These are phyloP conservation scores for Pseudoturritis turrita DNA, from an alignment of 345 rosid species.

Conservation along the genomic window DNA sequence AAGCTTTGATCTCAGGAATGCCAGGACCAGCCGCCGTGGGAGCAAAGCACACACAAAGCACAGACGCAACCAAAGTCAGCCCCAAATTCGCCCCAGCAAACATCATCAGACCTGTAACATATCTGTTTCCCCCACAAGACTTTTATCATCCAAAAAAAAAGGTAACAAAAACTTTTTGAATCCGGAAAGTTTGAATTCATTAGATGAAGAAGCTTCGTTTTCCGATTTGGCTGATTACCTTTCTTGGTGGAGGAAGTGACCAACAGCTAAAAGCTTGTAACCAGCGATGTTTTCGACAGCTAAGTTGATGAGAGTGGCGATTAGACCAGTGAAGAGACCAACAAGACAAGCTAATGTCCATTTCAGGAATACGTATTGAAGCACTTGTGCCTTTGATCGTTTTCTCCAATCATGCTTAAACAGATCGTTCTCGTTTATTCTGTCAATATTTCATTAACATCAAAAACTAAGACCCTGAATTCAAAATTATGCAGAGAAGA, in stretches of 20 bases:
- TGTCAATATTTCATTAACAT: constrained; percentile 25
- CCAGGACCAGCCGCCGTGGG: constrained; percentile 98
- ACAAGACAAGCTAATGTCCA: constrained; percentile 80
- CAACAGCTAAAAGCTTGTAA: constrained; percentile 77
- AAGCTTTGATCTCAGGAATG: constrained; percentile 94
- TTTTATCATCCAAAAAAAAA: not conserved
- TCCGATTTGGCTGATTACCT: constrained; percentile 38
- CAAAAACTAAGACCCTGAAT: not conserved
- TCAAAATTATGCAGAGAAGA: not conserved
- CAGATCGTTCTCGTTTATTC: constrained; percentile 88
- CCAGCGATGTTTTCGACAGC: constrained; percentile 92
- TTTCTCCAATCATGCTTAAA: constrained; percentile 98
- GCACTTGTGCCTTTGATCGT: constrained; percentile 72
- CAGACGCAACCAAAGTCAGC: constrained; percentile 58
- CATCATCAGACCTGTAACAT: constrained; percentile 47
- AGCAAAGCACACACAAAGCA: constrained; percentile 77
- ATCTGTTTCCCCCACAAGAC: constrained; percentile 41
- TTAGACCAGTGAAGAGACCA: constrained; percentile 77
- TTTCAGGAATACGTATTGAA: constrained; percentile 78
- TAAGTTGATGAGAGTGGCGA: constrained; percentile 80
- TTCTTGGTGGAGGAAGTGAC: constrained; percentile 45
- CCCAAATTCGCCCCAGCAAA: constrained; percentile 58
- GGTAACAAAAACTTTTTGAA: not conserved
- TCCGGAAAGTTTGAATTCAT: not conserved
- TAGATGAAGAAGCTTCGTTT: not conserved